These are phyloP conservation scores for Pterocarpus santalinus DNA, from an alignment of 306 rosid genomes.

Conservation along the genomic window DNA sequence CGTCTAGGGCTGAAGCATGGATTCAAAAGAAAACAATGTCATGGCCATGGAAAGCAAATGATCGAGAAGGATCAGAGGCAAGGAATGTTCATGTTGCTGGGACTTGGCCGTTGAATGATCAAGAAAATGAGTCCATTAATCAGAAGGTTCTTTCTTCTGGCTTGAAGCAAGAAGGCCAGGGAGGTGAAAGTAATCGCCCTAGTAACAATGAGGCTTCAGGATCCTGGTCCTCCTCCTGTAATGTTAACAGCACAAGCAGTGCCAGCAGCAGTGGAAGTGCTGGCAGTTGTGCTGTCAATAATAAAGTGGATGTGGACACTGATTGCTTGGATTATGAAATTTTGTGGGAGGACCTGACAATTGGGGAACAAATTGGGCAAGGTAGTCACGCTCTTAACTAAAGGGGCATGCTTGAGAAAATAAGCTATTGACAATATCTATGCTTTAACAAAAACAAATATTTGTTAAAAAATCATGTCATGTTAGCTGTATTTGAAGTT, in stretches of 20 bases:
- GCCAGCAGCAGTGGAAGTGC: slow-evolving; percentile 97
- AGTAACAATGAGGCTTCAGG: slow-evolving; percentile 74
- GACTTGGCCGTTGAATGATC: slow-evolving; percentile 77
- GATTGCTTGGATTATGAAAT: slow-evolving; percentile 97
- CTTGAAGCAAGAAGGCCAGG: slow-evolving; percentile 64
- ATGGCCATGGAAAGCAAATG: slow-evolving; percentile 93
- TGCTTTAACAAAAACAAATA: neutral
- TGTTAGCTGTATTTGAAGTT: slow-evolving; percentile 14
- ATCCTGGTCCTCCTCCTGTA: slow-evolving; percentile 79
- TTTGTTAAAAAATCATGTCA: neutral
- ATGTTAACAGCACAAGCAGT: slow-evolving; percentile 95
- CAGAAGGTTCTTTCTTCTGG: slow-evolving; percentile 55
- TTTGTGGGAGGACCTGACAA: slow-evolving; percentile 93
- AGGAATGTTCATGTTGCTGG: slow-evolving; percentile 58
- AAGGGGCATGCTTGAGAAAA: slow-evolving; percentile 36
- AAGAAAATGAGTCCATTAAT: slow-evolving; percentile 65
- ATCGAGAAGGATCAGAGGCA: slow-evolving; percentile 70
- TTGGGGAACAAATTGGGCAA: slow-evolving; percentile 97
- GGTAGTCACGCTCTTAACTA: slow-evolving; percentile 60
- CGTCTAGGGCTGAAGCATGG: slow-evolving; percentile 90
- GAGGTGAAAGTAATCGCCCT: slow-evolving; percentile 64
- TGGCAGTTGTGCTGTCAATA: slow-evolving; percentile 72
- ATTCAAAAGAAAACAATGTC: slow-evolving; percentile 82
- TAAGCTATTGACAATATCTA: slow-evolving; percentile 29
- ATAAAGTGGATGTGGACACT: slow-evolving; percentile 78